These are phyloP conservation scores for Tilletia setariae DNA, from an alignment of 1,284 basidiomycete genomes.

Conservation along the genomic window DNA sequence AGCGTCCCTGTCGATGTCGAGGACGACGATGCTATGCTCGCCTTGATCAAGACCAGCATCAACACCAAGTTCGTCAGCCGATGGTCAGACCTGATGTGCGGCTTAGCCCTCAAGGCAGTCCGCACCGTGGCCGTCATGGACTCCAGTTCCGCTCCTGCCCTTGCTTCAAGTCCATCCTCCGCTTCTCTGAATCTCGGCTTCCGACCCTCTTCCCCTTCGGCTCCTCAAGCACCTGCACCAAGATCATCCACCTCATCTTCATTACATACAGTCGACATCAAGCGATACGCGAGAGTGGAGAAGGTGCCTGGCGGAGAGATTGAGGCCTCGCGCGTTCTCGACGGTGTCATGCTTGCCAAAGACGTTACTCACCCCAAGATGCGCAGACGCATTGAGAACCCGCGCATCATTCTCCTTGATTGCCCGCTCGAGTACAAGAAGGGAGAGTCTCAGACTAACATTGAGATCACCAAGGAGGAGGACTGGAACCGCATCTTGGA, in stretches of 20 bases:
- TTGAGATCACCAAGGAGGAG: conserved; percentile 90
- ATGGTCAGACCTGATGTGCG: conserved; percentile 98
- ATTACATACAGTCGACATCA: conserved; percentile 78
- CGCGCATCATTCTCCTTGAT: conserved; percentile 84
- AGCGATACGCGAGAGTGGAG: conserved; percentile 94
- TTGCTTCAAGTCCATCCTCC: not conserved
- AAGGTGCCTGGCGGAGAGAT: conserved; percentile 97
- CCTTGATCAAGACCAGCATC: conserved; percentile 96
- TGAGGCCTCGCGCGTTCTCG: conserved; percentile 81
- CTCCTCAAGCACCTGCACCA: not conserved
- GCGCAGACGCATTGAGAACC: conserved; percentile 85
- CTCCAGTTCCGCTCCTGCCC: conserved; percentile 24
- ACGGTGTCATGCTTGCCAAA: conserved; percentile 96
- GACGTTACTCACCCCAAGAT: conserved; percentile 98
- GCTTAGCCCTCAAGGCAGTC: conserved; percentile 85
- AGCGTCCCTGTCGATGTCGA: conserved; percentile 84
- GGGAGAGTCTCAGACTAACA: conserved; percentile 97
- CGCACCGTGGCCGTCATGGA: conserved; percentile 69
- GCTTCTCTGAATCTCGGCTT: conserved; percentile 37
- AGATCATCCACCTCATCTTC: not conserved
- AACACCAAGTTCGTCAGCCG: conserved; percentile 97
- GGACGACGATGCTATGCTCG: conserved; percentile 86
- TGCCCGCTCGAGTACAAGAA: conserved; percentile 99
- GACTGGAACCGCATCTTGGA: conserved; percentile 91
- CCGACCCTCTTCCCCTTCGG: conserved; percentile 1